Evolutionary conservation across 805 yeast genomes (phyloP).

Genomic region (Yamadazyma scolyti): DNA sequence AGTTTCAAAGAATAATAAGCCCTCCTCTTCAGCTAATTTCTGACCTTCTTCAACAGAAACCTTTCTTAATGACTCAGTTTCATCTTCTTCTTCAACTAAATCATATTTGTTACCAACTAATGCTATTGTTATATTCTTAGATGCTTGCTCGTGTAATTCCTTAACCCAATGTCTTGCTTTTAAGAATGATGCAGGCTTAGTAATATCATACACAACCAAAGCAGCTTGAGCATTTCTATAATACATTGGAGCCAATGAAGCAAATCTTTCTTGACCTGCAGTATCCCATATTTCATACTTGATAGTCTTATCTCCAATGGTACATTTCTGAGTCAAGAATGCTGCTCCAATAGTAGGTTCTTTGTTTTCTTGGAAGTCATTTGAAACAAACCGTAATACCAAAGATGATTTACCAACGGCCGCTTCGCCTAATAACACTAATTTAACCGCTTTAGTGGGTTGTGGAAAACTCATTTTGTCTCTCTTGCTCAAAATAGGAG

Average conservation of each 20-base stretch:
- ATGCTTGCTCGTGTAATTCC: conserved; percentile 92
- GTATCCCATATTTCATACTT: conserved; percentile 97
- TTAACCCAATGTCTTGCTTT: conserved; percentile 98
- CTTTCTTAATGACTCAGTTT: conserved; percentile 50
- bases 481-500: not conserved
- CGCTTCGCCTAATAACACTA: conserved; percentile 93
- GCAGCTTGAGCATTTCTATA: conserved; percentile 98
- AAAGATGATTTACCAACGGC: conserved; percentile 96
- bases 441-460: conserved; percentile 55
- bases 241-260: conserved; percentile 94
- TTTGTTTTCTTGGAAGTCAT: conserved; percentile 94
- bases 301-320: conserved; percentile 79
- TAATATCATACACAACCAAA: conserved; percentile 89
- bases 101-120: conserved; percentile 92
- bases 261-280: conserved; percentile 97
- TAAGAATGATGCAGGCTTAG: conserved; percentile 90
- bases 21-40: conserved; percentile 86
- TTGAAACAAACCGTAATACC: conserved; percentile 87
- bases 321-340: conserved; percentile 88
- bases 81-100: conserved; percentile 53
- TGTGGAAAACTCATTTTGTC: conserved; percentile 14
- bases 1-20: conserved; percentile 86
- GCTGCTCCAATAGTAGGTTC: conserved; percentile 99
- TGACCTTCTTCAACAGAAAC: conserved; percentile 86
- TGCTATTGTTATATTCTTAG: conserved; percentile 88